These are phyloP conservation scores for Pseudomonodictys pantanalensis DNA, from an alignment of 495 filamentous ascomycete species.

Conservation along the genomic window DNA sequence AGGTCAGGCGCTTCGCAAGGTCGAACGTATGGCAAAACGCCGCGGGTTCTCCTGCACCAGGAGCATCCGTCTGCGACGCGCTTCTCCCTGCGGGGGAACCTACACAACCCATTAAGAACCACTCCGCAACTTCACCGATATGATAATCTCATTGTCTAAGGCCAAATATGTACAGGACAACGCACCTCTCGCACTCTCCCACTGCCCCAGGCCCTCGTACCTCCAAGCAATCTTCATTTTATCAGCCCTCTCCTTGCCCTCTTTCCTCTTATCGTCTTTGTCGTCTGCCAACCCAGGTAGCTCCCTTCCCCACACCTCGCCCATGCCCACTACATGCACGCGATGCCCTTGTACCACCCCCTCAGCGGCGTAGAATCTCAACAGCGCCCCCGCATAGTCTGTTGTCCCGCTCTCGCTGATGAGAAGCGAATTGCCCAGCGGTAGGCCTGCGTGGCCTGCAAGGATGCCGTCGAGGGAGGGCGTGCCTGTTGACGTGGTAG, in stretches of 20 bases:
- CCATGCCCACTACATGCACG: slow-evolving; percentile 78
- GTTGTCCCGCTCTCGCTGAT: slow-evolving; percentile 94
- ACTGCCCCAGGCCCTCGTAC: slow-evolving; percentile 80
- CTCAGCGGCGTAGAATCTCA: slow-evolving; percentile 90
- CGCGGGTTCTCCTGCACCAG: not conserved
- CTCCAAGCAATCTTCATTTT: slow-evolving; percentile 99
- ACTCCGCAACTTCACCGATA: not conserved
- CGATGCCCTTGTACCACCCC: slow-evolving; percentile 88
- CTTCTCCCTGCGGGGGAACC: not conserved
- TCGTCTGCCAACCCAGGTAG: slow-evolving; percentile 66
- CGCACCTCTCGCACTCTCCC: slow-evolving; percentile 57
- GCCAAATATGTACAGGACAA: slow-evolving; percentile 22
- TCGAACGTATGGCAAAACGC: slow-evolving; percentile 88
- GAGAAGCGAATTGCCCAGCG: slow-evolving; percentile 74
- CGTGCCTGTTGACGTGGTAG: slow-evolving; percentile 87
- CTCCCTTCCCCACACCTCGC: slow-evolving; percentile 75
- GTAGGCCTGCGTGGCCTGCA: slow-evolving; percentile 83
- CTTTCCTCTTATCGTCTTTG: slow-evolving; percentile 42
- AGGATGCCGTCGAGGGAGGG: slow-evolving; percentile 79
- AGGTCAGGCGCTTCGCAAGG: slow-evolving; percentile 73
- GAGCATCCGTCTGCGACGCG: not conserved
- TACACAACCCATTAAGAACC: not conserved
- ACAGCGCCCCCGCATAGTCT: slow-evolving; percentile 80
- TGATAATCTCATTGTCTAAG: not conserved
- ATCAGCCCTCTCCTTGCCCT: slow-evolving; percentile 50